Evolutionary conservation across 805 yeast species (phyloP), one percentile per base, ranked within the genome.

Genomic region (Wickerhamomyces mucosus): DNA sequence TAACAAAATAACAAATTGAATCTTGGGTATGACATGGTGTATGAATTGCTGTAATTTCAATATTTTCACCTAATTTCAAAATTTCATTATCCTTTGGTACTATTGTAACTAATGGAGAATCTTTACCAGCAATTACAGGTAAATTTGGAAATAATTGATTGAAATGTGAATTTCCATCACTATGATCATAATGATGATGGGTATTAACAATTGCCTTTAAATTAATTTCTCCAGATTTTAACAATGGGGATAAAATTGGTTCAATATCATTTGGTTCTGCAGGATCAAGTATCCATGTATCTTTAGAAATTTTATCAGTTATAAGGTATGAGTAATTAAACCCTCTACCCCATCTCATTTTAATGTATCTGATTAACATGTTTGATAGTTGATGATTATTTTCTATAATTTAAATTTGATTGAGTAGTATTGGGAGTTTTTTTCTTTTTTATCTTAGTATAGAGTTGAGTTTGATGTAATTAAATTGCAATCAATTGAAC

Each of bases 1-100:
- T 61, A 0, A 72, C 85, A 45, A 57, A 80, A 56, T 85, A 92
- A 51, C 97, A 89, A 38, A 92, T 82, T 4, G 95, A 84, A 57
- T 92, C 99, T 56, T 81, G 92, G 0, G 99, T 92, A 55, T 92
- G 99, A 52, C 99, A 92, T 4, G 99, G 98, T 0, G 99, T 92
- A 56, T 89, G 89, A 24, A 89, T 63, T 1, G 96, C 94, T 2
- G 78, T 75, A 31, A 88, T 70, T 13, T 72, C 65, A 31, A 89
- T 50, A 39, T 67, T 54, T 25, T 65, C 60, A 4, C 96, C 95
- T 36, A 86, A 58, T 37, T 67, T 64, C 37, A 81, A 62, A 14
- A 62, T 58, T 39, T 75, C 82, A 11, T 66, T 59, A 51, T 85
- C 76, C 0, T 64, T 56, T 3, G 95, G 95, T 4, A 86, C 75